phyloP scores from a whole-genome alignment of 116 monocot genomes.

The Posidonia oceanica region DNA sequence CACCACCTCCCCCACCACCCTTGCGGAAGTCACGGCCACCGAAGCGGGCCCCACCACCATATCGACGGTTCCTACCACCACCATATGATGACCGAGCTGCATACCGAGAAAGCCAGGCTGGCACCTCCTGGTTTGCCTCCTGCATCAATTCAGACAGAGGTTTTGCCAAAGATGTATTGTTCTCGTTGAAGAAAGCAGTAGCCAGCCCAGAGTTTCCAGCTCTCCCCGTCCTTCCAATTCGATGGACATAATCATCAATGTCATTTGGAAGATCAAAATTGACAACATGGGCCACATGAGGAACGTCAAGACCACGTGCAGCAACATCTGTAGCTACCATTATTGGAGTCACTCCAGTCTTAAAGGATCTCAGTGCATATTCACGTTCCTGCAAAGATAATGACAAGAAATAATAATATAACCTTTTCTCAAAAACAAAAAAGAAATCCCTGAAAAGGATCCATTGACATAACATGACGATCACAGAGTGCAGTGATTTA shows the following conservation, averaged over 20 bases:
- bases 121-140: constrained; percentile 79
- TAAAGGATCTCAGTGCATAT: constrained; percentile 68
- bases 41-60: constrained; percentile 37
- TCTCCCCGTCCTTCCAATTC: constrained; percentile 84
- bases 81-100: constrained; percentile 33
- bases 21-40: constrained; percentile 37
- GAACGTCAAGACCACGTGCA: constrained; percentile 79
- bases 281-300: constrained; percentile 72
- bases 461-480: too few relatives aligned
- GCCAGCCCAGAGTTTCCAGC: constrained; percentile 66
- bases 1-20: constrained; percentile 25
- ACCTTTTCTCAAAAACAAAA: background rate
- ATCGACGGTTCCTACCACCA: constrained; percentile 32
- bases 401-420: background rate
- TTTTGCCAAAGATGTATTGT: constrained; percentile 40
- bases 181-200: constrained; percentile 83
- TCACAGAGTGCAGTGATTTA: too few relatives aligned
- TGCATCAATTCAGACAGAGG: constrained; percentile 63
- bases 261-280: constrained; percentile 78
- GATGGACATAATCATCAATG: constrained; percentile 72
- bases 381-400: constrained; percentile 46
- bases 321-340: constrained; percentile 82
- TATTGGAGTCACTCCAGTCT: constrained; percentile 60
- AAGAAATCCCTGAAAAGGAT: background rate
- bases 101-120: constrained; percentile 54